Evolutionary conservation across 2,329 filamentous ascomycete species (phyloP), one percentile per base, ranked within the genome.

Genomic region (Teratosphaeria epicoccoides): DNA sequence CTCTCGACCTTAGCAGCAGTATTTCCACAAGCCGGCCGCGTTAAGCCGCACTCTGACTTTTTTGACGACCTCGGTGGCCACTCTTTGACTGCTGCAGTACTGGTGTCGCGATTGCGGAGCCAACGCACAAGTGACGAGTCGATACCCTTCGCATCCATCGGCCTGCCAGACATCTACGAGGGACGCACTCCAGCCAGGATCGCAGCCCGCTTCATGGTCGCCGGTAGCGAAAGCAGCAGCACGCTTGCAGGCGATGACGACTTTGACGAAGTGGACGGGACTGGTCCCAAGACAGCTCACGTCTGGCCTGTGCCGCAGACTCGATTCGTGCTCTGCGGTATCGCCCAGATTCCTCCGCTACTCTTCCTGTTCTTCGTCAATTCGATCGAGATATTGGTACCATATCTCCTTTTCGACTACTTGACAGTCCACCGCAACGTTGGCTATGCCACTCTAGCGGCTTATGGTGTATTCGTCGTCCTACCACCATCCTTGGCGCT

Each of bases 101-200:
- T 61, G 4, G 59, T 61, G 1, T 61, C 59, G 3, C 55, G 51
- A 4, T 45, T 60, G 22, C 52, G 58, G 20, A 40, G 22, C 44
- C 55, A 46, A 43, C 52, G 11, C 47, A 46, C n/a, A 48, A 44
- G 14, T 10, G 55, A 60, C 37, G 24, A 28, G 14, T 53, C 46
- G 26, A 50, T 53, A 47, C 54, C 55, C 2, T 61, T 60, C 43
- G 55, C 58, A 14, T 59, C 59, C 10, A 59, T 61, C 4, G 58
- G 59, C n/a, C 43, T 61, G 2, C 55, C 58, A n/a, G 58, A 61
- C 26, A 53, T 61, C 29, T 61, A 61, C 46, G 57, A 61, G 47
- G 58, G 55, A 10, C 58, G 58, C 9, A 61, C 55, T 6, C 49
- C 57, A 23, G 54, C 57, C 17, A 53, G 49, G 7, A 59, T 61